These are phyloP conservation scores for Heterobasidion parviporum DNA, from an alignment of 1,284 basidiomycete genomes.

Conservation along the genomic window DNA sequence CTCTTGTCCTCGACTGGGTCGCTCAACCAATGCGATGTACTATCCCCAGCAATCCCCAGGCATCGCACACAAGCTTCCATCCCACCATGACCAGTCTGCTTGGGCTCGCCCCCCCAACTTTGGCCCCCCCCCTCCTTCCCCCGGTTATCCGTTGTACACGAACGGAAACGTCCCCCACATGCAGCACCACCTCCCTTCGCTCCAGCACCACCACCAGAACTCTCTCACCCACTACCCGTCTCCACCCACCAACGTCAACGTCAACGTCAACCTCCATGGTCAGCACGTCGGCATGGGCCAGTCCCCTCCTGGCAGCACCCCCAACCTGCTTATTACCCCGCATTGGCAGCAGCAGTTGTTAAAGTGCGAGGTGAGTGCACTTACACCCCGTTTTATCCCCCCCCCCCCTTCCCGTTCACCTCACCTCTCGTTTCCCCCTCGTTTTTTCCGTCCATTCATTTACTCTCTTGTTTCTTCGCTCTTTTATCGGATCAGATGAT, in stretches of 20 bases:
- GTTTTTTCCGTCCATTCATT: not conserved
- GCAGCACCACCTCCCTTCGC: conserved; percentile 37
- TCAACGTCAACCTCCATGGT: conserved; percentile 16
- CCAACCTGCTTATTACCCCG: conserved; percentile 53
- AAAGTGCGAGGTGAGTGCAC: conserved; percentile 63
- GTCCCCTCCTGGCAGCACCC: conserved; percentile 54
- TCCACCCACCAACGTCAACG: conserved; percentile 51
- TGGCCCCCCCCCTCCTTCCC: conserved; percentile 57
- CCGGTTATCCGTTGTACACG: conserved; percentile 64
- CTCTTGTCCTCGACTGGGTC: not conserved
- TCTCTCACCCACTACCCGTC: conserved; percentile 69
- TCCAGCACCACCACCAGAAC: conserved; percentile 65
- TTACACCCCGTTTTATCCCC: not conserved
- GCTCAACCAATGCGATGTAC: conserved; percentile 54
- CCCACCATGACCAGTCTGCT: conserved; percentile 56
- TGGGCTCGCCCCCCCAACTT: conserved; percentile 52
- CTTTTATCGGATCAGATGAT: conserved; percentile 42
- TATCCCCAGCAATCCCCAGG: conserved; percentile 74
- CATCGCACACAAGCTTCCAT: conserved; percentile 64
- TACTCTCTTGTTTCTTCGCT: conserved; percentile 1
- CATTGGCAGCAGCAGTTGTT: conserved; percentile 79
- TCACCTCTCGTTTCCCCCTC: not conserved
- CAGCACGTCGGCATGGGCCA: conserved; percentile 47
- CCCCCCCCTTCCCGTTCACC: not conserved
- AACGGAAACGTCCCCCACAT: conserved; percentile 56